phyloP scores from a whole-genome alignment of 805 yeast species.

The Candida hungchunana region DNA sequence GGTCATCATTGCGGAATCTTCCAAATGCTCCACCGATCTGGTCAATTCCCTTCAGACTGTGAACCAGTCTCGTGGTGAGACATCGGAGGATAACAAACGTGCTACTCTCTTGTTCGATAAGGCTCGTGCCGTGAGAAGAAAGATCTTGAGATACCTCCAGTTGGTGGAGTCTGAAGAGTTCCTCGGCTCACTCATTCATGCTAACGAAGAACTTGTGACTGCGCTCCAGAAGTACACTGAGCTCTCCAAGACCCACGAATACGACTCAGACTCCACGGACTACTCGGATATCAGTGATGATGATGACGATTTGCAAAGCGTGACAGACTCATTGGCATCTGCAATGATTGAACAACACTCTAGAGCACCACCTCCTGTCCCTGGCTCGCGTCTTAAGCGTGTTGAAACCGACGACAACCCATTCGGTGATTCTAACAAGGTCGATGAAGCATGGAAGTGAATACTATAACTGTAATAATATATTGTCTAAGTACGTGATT shows the following conservation, averaged over 20 bases:
- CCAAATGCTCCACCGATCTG: slow-evolving; percentile 68
- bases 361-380: slow-evolving; percentile 21
- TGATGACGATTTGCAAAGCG: slow-evolving; percentile 31
- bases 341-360: slow-evolving; percentile 26
- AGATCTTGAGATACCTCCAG: slow-evolving; percentile 78
- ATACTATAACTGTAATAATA: too few species aligned
- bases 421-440: slow-evolving; percentile 46
- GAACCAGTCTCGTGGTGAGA: slow-evolving; percentile 39
- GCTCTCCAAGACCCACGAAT: slow-evolving; percentile 38
- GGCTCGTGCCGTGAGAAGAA: slow-evolving; percentile 72
- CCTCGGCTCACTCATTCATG: slow-evolving; percentile 80
- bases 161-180: slow-evolving; percentile 79
- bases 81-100: slow-evolving; percentile 59
- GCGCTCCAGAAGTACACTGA: slow-evolving; percentile 69
- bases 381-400: slow-evolving; percentile 8
- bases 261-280: slow-evolving; percentile 34
- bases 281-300: slow-evolving; percentile 31
- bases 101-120: slow-evolving; percentile 66
- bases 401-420: slow-evolving; percentile 37
- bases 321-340: slow-evolving; percentile 26
- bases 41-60: slow-evolving; percentile 48
- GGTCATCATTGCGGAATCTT: slow-evolving; percentile 66
- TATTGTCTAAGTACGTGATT: too few species aligned
- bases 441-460: too few species aligned
- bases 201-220: slow-evolving; percentile 84